Evolutionary conservation across 768 basidiomycete genomes (phyloP), one percentile per base, ranked within the genome.

Genomic region (Collybia nuda): DNA sequence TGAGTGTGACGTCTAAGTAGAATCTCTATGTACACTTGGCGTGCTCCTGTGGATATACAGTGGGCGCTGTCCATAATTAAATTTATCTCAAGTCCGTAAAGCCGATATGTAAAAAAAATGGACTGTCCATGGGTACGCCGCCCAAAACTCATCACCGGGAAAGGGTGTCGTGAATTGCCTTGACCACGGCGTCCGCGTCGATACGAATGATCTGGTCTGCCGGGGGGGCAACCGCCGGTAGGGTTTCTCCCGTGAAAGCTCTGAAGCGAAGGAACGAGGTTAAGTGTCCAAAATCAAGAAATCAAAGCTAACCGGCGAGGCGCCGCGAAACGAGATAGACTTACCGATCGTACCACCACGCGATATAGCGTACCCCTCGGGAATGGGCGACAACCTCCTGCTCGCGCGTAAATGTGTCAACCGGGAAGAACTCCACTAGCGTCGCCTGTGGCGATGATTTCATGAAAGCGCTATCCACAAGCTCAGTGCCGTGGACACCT

Each of bases 341-440:
- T 52, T 38, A 66, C 65, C 50, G 59, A 52, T 65, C 47, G 37
- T 62, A 46, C 56, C 75, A 75, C 84, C 82, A 85, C 6, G 80
- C 85, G 41, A 82, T 61, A 57, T 88, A 88, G 8, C 69, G 66
- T 48, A 85, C 70, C 8, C 79, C 78, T 19, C 85, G 59, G 6
- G 80, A 75, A 23, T 68, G 68, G n/a, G 73, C 73, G 17, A 85
- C 76, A 43, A 81, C 67, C 58, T 85, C 80, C 50, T 78, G 76
- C 57, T 90, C 86, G 42, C 76, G 78, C 21, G 76, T 73, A 64
- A 88, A 91, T 17, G 76, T 76, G n/a, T 78, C 79, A 2, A 76
- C 70, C 17, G 83, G 86, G 68, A 88, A 91, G 59, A 93, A 75
- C 67, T 94, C 91, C 70, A 92, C 80, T 29, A 92, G 72, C 2